A percentile compares a stretch with the other conserved stretches of the same genome.
Evolutionary conservation across 2,329 filamentous ascomycete genomes (phyloP).

Genomic region (Fusarium proliferatum): DNA sequence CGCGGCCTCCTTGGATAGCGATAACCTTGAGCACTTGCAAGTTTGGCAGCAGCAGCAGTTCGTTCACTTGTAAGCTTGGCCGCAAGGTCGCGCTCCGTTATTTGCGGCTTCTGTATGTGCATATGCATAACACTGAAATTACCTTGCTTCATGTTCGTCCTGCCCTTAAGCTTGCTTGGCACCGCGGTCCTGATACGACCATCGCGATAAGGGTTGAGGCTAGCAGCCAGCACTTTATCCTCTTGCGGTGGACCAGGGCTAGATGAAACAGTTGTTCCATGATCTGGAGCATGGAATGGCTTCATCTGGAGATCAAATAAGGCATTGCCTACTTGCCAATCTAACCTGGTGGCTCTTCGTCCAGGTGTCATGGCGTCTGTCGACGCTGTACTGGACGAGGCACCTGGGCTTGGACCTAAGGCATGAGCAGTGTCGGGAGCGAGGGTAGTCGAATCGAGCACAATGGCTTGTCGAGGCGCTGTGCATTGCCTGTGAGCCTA

Average conservation of each 20-base stretch:
- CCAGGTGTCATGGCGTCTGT: constrained; percentile 5
- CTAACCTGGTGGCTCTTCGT: not conserved
- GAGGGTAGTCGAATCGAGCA: constrained; percentile 12
- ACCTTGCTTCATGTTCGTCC: constrained; percentile 65
- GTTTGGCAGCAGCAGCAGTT: constrained; percentile 67
- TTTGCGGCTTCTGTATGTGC: constrained; percentile 59
- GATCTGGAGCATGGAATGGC: not conserved
- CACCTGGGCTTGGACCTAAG: not conserved
- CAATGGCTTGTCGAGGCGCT: constrained; percentile 26
- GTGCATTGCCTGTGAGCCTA: constrained; percentile 24
- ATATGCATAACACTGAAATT: constrained; percentile 74
- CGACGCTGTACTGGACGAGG: constrained; percentile 6
- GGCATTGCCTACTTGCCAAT: constrained; percentile 14
- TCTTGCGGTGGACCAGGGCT: not conserved
- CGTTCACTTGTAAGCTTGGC: constrained; percentile 72
- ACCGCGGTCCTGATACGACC: constrained; percentile 63
- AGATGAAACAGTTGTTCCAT: not conserved
- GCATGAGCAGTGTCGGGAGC: not conserved
- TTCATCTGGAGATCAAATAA: constrained; percentile 27
- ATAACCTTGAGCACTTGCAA: constrained; percentile 66
- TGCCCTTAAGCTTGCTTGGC: constrained; percentile 71
- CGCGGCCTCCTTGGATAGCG: constrained; percentile 60
- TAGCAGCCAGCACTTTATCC: not conserved
- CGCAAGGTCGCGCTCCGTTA: constrained; percentile 62
- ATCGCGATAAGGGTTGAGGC: constrained; percentile 44